Base-by-base conservation (phyloP, 1,284 basidiomycete species). In the Moesziomyces sp. region DNA sequence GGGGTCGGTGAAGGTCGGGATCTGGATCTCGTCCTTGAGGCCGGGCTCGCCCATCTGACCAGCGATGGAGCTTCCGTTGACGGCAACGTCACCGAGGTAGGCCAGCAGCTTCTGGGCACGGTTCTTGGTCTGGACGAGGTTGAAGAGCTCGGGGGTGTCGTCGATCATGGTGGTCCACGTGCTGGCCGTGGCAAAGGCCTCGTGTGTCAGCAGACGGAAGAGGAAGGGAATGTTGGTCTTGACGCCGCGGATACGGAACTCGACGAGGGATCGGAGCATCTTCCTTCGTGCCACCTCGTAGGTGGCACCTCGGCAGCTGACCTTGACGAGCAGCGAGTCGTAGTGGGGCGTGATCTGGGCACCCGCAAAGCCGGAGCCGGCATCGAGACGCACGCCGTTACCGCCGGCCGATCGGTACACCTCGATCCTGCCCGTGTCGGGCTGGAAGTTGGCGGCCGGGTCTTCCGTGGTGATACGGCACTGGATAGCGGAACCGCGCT, bases 401-500 rank as follows among this genome's bases (percentile, higher is more conserved):
- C 97, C 97, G 86, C 97, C 97, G 46, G 97, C 96, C 80, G 93
- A 95, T 72, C 96, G 91, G 87, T 99, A 99, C 38, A 99, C 97
- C 84, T 99, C 96, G 78, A 99, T 99, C 86, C 98, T 97, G 74
- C 97, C 97, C 3, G 94, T 98, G 85, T 99, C 97, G 38, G 97
- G 97, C 86, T 97, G 94, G 92, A 99, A 99, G 84, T 88, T 88
- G 58, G 89, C 85, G 24, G 92, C 89, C 10, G 97, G 90, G 85
- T 99, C 96, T 86, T 99, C 97, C n/a, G 97, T 99, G 46, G 97
- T 99, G 85, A 99, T 90, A 87, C 97, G 94, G 85, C 94, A 97
- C 85, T 99, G 97, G 76, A 99, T 99, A 13, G 97, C 96, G 83
- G 93, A 97, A 43, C 97, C 97, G 66, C 97, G 92, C 86, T 94